Evolutionary conservation across 768 basidiomycete genomes (phyloP).

Genomic region (Termitomyces bulborhizus): DNA sequence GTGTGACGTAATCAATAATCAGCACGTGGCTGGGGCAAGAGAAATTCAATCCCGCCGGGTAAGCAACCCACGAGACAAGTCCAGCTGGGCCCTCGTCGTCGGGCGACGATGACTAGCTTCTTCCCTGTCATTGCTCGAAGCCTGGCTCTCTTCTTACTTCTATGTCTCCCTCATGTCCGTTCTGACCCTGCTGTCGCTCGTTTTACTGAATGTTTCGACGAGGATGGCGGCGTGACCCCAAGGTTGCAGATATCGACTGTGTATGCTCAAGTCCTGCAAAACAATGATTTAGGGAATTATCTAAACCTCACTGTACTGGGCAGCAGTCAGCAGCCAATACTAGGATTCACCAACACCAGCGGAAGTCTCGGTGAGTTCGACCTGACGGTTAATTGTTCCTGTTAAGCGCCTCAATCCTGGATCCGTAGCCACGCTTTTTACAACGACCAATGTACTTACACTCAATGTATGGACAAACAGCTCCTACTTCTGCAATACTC

Average conservation of each 20-base stretch:
- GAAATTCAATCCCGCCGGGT: constrained; percentile 2
- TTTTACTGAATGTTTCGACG: constrained; percentile 65
- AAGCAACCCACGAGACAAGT: neutral
- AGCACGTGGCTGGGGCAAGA: constrained; percentile 9
- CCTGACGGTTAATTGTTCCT: constrained; percentile 7
- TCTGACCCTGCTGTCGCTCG: constrained; percentile 57
- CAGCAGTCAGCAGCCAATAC: constrained; percentile 47
- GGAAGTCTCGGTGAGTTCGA: constrained; percentile 55
- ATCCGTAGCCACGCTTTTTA: constrained; percentile 75
- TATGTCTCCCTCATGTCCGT: constrained; percentile 18
- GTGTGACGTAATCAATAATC: constrained; percentile 8
- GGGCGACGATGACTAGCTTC: constrained; percentile 19
- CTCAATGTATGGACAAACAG: constrained; percentile 65
- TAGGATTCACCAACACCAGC: constrained; percentile 53
- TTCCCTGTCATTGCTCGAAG: constrained; percentile 10
- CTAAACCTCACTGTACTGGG: constrained; percentile 77
- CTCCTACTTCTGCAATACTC: constrained; percentile 70
- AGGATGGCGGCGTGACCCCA: constrained; percentile 34
- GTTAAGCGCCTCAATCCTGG: constrained; percentile 7
- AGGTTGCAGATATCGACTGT: constrained; percentile 65
- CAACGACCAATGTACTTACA: constrained; percentile 74
- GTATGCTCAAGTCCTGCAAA: constrained; percentile 62
- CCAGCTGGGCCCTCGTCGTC: constrained; percentile 13
- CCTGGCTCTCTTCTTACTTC: constrained; percentile 19
- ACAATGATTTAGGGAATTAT: constrained; percentile 33